Evolutionary conservation across 768 basidiomycete species (phyloP).

Genomic region (Solioccasus polychromus): DNA sequence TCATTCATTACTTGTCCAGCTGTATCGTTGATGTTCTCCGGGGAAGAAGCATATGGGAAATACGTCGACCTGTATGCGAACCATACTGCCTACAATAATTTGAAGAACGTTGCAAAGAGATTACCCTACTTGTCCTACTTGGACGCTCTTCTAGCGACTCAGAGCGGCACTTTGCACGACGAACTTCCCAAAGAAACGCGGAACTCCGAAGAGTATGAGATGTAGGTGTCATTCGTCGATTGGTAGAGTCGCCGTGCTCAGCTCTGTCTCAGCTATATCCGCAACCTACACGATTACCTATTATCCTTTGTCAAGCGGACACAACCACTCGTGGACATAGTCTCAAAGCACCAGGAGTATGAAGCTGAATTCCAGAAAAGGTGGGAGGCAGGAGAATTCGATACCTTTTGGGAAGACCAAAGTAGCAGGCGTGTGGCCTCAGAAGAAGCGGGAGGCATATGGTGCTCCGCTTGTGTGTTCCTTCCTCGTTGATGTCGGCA

Average conservation of each 20-base stretch:
- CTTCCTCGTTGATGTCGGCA: conserved; percentile 2
- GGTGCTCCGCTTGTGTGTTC: conserved; percentile 89
- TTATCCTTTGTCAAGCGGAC: conserved; percentile 83
- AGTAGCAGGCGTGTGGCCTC: conserved; percentile 36
- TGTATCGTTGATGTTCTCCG: conserved; percentile 85
- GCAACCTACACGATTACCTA: conserved; percentile 77
- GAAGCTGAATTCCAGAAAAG: conserved; percentile 68
- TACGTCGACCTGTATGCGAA: conserved; percentile 91
- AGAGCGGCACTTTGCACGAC: conserved; percentile 57
- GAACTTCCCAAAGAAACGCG: conserved; percentile 70
- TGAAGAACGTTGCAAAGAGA: conserved; percentile 81
- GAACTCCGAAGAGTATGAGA: conserved; percentile 73
- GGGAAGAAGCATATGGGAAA: conserved; percentile 93
- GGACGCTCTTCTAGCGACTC: conserved; percentile 71
- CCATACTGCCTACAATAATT: conserved; percentile 85
- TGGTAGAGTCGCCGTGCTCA: conserved; percentile 9
- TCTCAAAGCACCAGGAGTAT: conserved; percentile 60
- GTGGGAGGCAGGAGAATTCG: conserved; percentile 77
- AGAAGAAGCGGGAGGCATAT: conserved; percentile 67
- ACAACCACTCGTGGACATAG: conserved; percentile 77
- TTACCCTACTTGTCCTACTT: conserved; percentile 92
- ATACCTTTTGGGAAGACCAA: conserved; percentile 65
- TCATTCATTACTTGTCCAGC: conserved; percentile 41
- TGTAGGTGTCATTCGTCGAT: conserved; percentile 43
- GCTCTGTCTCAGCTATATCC: conserved; percentile 64